Conservation (phyloP, 75 land plant genomes). For the Adiantum capillusveneris region DNA sequence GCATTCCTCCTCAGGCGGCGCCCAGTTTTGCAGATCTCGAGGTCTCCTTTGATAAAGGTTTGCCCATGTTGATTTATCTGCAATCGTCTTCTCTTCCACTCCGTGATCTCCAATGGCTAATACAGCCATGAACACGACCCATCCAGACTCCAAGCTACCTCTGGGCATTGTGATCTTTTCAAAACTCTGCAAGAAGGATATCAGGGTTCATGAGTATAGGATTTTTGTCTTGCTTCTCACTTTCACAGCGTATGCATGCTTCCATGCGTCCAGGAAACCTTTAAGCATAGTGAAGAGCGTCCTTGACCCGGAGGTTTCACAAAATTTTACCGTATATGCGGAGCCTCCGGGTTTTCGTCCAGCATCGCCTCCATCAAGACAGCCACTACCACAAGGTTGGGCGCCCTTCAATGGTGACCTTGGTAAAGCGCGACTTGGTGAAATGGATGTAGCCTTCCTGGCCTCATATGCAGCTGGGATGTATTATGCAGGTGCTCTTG, state of each 20-base stretch:
- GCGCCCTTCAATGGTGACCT: slow-evolving; percentile 54
- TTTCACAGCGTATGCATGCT: slow-evolving; percentile 71
- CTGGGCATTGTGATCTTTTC: neutral
- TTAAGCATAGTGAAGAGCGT: slow-evolving; percentile 67
- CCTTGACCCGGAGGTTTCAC: slow-evolving; percentile 44
- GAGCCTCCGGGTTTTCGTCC: neutral
- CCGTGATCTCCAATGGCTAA: no score
- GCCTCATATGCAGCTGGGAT: slow-evolving; percentile 50
- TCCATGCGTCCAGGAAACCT: slow-evolving; percentile 67
- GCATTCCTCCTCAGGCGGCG: no score
- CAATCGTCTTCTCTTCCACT: no score
- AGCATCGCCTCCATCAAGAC: neutral
- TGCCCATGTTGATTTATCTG: no score
- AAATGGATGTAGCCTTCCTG: slow-evolving; percentile 68
- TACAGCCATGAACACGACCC: no score
- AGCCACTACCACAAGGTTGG: slow-evolving; percentile 23
- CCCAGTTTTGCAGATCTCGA: no score
- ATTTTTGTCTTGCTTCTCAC: slow-evolving; percentile 45
- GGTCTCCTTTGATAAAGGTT: no score
- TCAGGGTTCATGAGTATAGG: neutral
- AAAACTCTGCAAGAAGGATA: neutral
- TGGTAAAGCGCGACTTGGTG: slow-evolving; percentile 63
- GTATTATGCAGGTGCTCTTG: slow-evolving; percentile 77
- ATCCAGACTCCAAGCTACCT: neutral
- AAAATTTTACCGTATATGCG: slow-evolving; percentile 13